phyloP scores from a whole-genome alignment of 1,139 yeast species.

The Suhomyces chickasaworum region DNA sequence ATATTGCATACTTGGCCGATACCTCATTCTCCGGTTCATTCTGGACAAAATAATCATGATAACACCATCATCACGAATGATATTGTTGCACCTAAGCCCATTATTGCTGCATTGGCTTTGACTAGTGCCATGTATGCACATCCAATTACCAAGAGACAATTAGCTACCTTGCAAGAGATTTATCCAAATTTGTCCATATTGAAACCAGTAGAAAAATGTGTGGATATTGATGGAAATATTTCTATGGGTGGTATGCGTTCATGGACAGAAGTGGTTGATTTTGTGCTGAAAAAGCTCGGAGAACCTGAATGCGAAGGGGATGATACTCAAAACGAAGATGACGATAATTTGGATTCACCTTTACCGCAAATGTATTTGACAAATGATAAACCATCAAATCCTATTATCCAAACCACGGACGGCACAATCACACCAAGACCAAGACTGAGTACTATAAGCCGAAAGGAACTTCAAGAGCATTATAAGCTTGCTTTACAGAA shows the following conservation, averaged over 20 bases:
- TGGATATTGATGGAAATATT: constrained; percentile 35
- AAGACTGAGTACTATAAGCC: constrained; percentile 11
- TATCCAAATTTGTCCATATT: constrained; percentile 32
- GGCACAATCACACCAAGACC: neutral
- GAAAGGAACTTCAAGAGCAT: constrained; percentile 13
- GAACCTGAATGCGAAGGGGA: constrained; percentile 26
- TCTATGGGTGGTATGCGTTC: constrained; percentile 39
- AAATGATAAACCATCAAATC: neutral
- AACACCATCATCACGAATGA: constrained; percentile 26
- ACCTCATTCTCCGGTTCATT: constrained; percentile 13
- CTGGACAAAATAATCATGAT: constrained; percentile 9
- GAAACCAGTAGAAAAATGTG: constrained; percentile 34
- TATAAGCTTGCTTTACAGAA: constrained; percentile 15
- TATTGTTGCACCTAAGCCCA: constrained; percentile 27
- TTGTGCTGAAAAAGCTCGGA: constrained; percentile 30
- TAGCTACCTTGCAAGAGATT: constrained; percentile 26
- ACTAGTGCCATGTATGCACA: constrained; percentile 35
- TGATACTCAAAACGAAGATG: constrained; percentile 17
- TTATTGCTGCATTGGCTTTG: constrained; percentile 31
- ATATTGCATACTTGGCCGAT: constrained; percentile 32
- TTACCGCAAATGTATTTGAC: constrained; percentile 9
- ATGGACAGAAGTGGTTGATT: constrained; percentile 35
- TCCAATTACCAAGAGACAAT: constrained; percentile 32
- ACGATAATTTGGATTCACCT: constrained; percentile 15
- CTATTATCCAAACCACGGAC: constrained; percentile 6